Base-by-base conservation (phyloP, 768 basidiomycete species). In the Tubosaeta sp. region DNA sequence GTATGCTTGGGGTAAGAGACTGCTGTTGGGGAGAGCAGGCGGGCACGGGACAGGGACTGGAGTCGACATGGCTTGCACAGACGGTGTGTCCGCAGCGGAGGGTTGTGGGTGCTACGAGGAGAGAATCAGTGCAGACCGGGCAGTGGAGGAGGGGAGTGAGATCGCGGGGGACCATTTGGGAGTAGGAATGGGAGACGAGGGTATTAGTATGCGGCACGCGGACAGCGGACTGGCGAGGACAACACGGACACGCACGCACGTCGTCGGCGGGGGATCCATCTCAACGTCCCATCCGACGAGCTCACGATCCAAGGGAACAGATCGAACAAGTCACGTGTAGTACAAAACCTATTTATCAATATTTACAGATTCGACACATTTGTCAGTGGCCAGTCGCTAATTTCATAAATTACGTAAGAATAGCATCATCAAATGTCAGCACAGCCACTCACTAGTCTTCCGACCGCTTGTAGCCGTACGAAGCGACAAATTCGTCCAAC, bases 41-140 rank as follows among this genome's bases (percentile, higher is more conserved):
- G 22, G 71, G 66, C 47, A 75, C 53, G 50, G 72, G 70, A 57
- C 76, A 71, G 32, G 30, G 48, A 21, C 64, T 2, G 7, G 57
- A 57, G 55, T 52, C 64, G 49, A 76, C 58, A 62, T 90, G 88
- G n/a, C 21, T 40, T 0, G 80, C 67, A 59, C 92, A 96, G 55
- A 94, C 55, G 19, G 91, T 77, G 64, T 96, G 93, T 47, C 93
- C 93, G 62, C 93, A 96, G 59, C 73, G 78, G 35, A 95, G 82
- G 9, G 74, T 79, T 31, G 78, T 70, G 3, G 84, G 83, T 4
- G 70, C 62, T 21, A 59, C 51, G 21, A 84, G 71, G 48, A 69
- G 49, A 21, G 65, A 35, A 1, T 65, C 53, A 7, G 68, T 46
- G 58, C 87, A 88, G 66, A 79, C 61, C 3, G 80, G 76, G 61